Conservation (phyloP, 2,329 filamentous ascomycete genomes). For the Fusarium continuum region DNA sequence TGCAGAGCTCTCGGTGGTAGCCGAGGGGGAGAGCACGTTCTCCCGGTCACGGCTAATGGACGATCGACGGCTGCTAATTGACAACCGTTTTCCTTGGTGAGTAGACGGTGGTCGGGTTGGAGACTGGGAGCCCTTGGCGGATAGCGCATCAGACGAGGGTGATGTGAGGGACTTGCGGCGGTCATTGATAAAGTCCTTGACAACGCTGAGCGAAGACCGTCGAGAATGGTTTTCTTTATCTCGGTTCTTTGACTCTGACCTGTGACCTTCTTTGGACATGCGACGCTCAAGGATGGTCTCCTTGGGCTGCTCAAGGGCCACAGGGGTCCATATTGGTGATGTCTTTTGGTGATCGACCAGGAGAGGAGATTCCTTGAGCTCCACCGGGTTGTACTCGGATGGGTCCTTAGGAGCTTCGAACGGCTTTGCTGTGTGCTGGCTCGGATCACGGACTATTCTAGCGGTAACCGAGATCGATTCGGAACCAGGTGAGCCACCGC, state of each 20-base stretch:
- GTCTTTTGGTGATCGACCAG: slow-evolving; percentile 64
- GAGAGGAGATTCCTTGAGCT: slow-evolving; percentile 68
- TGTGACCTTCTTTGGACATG: slow-evolving; percentile 52
- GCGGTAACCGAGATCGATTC: slow-evolving; percentile 92
- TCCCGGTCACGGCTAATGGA: slow-evolving; percentile 58
- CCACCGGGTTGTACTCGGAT: slow-evolving; percentile 57
- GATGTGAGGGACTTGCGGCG: slow-evolving; percentile 62
- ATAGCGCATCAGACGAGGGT: slow-evolving; percentile 54
- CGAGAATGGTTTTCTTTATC: slow-evolving; percentile 54
- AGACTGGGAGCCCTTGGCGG: slow-evolving; percentile 50
- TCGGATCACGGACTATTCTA: slow-evolving; percentile 76
- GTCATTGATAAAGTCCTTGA: slow-evolving; percentile 70
- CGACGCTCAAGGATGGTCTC: slow-evolving; percentile 61
- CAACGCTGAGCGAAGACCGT: slow-evolving; percentile 67
- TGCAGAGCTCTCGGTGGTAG: slow-evolving; percentile 55
- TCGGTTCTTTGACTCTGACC: slow-evolving; percentile 50
- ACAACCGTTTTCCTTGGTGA: slow-evolving; percentile 64
- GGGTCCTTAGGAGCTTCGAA: slow-evolving; percentile 54
- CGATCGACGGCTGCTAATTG: slow-evolving; percentile 69
- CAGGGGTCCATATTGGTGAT: slow-evolving; percentile 41
- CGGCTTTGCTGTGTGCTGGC: slow-evolving; percentile 52
- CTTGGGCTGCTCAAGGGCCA: slow-evolving; percentile 46
- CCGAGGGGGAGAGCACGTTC: slow-evolving; percentile 52
- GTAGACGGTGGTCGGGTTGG: slow-evolving; percentile 59
- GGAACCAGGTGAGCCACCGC: slow-evolving; percentile 49